Evolutionary conservation across 1,139 yeast genomes (phyloP).

Genomic region (Candida sp.): DNA sequence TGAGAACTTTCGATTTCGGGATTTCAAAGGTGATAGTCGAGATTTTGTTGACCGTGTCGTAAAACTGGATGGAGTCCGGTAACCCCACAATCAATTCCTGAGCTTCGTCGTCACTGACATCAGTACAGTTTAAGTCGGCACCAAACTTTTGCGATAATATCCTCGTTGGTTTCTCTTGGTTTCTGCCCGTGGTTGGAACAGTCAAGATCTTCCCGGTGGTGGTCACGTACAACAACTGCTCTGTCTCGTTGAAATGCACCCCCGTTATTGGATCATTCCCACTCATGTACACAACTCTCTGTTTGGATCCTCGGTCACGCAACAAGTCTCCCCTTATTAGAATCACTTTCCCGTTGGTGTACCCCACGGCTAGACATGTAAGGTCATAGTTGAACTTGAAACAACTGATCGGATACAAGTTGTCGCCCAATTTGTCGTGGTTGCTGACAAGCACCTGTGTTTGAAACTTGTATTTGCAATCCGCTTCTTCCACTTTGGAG

Average conservation of each 20-base stretch:
- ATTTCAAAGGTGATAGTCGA: slow-evolving; percentile 63
- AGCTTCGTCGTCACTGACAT: slow-evolving; percentile 29
- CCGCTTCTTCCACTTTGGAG: slow-evolving; percentile 39
- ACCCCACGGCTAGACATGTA: slow-evolving; percentile 79
- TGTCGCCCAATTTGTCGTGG: slow-evolving; percentile 29
- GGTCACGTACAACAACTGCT: slow-evolving; percentile 55
- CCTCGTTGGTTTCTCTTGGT: slow-evolving; percentile 68
- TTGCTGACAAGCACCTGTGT: slow-evolving; percentile 13
- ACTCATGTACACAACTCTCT: slow-evolving; percentile 74
- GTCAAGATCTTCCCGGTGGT: slow-evolving; percentile 75
- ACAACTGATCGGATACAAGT: slow-evolving; percentile 76
- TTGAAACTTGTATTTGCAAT: slow-evolving; percentile 14
- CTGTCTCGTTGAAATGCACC: slow-evolving; percentile 55
- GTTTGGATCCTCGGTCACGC: slow-evolving; percentile 91
- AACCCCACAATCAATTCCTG: slow-evolving; percentile 58
- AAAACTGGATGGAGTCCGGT: slow-evolving; percentile 55
- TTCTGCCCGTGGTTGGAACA: slow-evolving; percentile 80
- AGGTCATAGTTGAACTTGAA: slow-evolving; percentile 60
- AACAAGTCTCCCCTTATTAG: slow-evolving; percentile 86
- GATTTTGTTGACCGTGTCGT: slow-evolving; percentile 57
- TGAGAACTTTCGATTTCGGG: slow-evolving; percentile 57
- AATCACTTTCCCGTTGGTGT: slow-evolving; percentile 85
- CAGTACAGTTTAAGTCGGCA: slow-evolving; percentile 72
- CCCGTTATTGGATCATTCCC: slow-evolving; percentile 79
- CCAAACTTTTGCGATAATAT: slow-evolving; percentile 69